Evolutionary conservation across 1,284 basidiomycete species (phyloP).

Genomic region (Wallemia ichthyophaga): DNA sequence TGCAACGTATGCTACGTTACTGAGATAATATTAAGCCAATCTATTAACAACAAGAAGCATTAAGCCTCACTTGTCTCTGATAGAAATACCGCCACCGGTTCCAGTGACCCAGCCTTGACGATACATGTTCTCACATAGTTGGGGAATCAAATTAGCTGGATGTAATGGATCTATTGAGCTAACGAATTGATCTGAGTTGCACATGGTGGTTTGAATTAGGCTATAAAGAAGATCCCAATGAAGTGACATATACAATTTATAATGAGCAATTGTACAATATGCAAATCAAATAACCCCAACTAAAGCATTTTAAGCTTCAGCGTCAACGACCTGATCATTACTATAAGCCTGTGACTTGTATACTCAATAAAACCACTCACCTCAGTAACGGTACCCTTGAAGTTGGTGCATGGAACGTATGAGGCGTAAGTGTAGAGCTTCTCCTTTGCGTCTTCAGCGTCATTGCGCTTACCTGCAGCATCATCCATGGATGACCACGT

Average conservation of each 20-base stretch:
- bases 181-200: constrained; percentile 13
- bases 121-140: constrained; percentile 32
- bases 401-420: constrained; percentile 34
- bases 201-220: not conserved
- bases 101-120: constrained; percentile 30
- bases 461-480: constrained; percentile 45
- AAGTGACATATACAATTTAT: not conserved
- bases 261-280: not conserved
- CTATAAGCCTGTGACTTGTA: not conserved
- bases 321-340: not conserved
- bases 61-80: constrained; percentile 29
- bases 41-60: not conserved
- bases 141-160: constrained; percentile 51
- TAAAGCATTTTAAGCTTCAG: not conserved
- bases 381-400: constrained; percentile 56
- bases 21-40: constrained; percentile 11
- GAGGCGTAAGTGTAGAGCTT: constrained; percentile 79
- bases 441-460: constrained; percentile 85
- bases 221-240: not conserved
- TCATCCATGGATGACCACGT: constrained; percentile 3
- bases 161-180: constrained; percentile 18
- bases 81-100: constrained; percentile 28
- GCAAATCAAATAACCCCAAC: not conserved
- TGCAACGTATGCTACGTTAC: constrained; percentile 50
- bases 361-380: constrained; percentile 6